Percentiles rank a stretch among this genome's conserved stretches.
These are phyloP conservation scores for Colletotrichum acutatum DNA, from an alignment of 2,329 filamentous ascomycete genomes.

Conservation along the genomic window DNA sequence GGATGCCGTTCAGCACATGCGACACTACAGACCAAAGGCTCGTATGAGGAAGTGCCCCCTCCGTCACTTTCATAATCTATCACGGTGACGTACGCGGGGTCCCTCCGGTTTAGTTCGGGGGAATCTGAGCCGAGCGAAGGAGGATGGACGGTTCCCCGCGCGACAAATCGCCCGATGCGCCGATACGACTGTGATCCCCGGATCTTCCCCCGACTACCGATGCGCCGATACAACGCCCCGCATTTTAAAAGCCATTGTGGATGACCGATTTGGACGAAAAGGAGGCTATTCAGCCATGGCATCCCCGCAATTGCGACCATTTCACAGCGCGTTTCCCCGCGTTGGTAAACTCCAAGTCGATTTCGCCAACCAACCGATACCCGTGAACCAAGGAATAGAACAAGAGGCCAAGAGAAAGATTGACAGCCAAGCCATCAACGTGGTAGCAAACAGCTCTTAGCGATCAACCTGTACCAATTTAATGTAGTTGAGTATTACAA, in stretches of 20 bases:
- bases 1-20: background rate
- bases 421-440: background rate
- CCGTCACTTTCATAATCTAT: background rate
- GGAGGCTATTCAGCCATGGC: constrained; percentile 3
- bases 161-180: constrained; percentile 24
- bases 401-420: background rate
- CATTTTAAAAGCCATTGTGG: background rate
- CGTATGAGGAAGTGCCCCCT: background rate
- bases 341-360: background rate
- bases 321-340: background rate
- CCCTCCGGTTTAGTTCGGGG: constrained; percentile 7
- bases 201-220: constrained; percentile 20
- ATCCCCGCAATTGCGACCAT: constrained; percentile 11
- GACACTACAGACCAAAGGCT: background rate
- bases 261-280: background rate
- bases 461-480: too few relatives aligned
- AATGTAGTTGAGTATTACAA: too few relatives aligned
- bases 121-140: constrained; percentile 14
- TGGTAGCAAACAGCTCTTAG: background rate
- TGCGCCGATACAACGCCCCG: background rate
- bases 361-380: constrained; percentile 12
- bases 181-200: constrained; percentile 14
- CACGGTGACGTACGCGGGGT: constrained; percentile 20
- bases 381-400: background rate
- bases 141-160: constrained; percentile 9